Evolutionary conservation across 1,284 basidiomycete genomes (phyloP).

Genomic region (Ceratobasidium sp.): DNA sequence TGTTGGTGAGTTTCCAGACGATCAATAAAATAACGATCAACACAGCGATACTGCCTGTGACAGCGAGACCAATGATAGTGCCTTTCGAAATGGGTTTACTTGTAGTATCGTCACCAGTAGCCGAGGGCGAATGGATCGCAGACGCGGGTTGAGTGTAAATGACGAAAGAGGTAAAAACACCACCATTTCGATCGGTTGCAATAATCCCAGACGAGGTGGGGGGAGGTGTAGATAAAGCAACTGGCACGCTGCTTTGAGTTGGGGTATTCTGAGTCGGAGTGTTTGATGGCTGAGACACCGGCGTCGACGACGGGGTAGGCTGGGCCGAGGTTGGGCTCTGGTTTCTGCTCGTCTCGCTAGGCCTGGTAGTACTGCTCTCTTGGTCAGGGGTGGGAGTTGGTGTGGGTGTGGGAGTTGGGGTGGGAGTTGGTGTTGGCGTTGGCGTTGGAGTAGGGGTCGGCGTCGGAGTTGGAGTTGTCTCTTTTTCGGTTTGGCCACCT

Average conservation of each 20-base stretch:
- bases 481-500: neutral
- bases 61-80: constrained; percentile 81
- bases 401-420: constrained; percentile 27
- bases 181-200: constrained; percentile 34
- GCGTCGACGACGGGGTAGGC: neutral
- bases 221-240: constrained; percentile 12
- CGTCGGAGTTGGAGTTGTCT: neutral
- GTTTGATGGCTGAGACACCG: constrained; percentile 2
- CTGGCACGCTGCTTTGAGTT: neutral
- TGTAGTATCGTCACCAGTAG: constrained; percentile 17
- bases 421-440: neutral
- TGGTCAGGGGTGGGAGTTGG: constrained; percentile 9
- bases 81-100: constrained; percentile 66
- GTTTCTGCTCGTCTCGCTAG: constrained; percentile 8
- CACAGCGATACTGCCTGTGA: constrained; percentile 79
- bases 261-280: neutral
- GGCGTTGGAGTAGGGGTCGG: constrained; percentile 22
- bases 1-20: constrained; percentile 85
- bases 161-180: constrained; percentile 29
- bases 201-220: constrained; percentile 4
- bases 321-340: constrained; percentile 24
- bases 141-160: constrained; percentile 4
- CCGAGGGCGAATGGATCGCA: constrained; percentile 28
- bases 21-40: constrained; percentile 79
- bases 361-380: neutral